Base-by-base conservation (phyloP, 2,329 filamentous ascomycete species). In the Scopulariopsis brevicaulis region DNA sequence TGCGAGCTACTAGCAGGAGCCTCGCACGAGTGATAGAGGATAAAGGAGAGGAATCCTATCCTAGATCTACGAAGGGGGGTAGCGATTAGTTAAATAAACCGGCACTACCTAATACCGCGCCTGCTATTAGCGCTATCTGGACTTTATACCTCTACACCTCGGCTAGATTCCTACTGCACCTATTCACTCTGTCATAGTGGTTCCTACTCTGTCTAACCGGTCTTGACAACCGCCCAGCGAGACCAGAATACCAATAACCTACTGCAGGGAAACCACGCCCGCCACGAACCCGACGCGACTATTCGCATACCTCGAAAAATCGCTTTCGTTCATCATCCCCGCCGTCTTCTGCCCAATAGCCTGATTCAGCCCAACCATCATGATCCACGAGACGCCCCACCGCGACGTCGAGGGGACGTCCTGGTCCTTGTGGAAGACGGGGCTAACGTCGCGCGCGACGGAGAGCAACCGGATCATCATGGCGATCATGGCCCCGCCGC, bases 401-500 rank as follows among this genome's bases (percentile, higher is more conserved):
- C 60, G 4, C 63, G 57, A 2, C 64, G 60, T 2, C 59, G 55
- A 1, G 63, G 57, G 15, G 10, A 46, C 40, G 18, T 46, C 40
- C 65, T 65, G 3, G 66, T 60, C 34, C 65, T 67, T 64, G 18
- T 46, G 18, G 40, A 77, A 73, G 2, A 79, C 67, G 3, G 75
- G 62, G 32, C 76, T 76, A 5, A 74, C 73, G 1, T 75, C 76
- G 53, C 69, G 68, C 1, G 74, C 75, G 1, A 69, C 69, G 3
- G 70, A 63, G 4, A 78, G 64, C 1, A 75, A 70, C 77, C 76
- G 78, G 50, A 78, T 69, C 61, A 75, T 74, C 68, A 79, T 78
- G 55, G 65, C 65, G 10, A 78, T 54, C 76, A 79, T 79, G 15
- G 71, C 74, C 4, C 74, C 18, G 15, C 71, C 71, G 58, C 73